Evolutionary conservation across 805 yeast species (phyloP).

Genomic region (Schwanniomyces occidentalis): DNA sequence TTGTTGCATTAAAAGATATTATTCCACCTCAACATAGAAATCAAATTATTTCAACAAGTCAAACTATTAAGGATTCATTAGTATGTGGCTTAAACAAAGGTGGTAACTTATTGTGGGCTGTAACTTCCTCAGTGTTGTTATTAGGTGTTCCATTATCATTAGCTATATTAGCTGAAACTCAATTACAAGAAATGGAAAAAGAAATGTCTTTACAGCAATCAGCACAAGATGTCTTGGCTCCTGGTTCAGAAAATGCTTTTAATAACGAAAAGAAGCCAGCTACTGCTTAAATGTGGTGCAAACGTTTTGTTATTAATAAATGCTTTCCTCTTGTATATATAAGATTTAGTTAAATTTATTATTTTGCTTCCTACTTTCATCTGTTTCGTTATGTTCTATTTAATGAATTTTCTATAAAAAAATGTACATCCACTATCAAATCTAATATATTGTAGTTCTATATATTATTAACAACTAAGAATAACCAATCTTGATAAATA

Average conservation of each 20-base stretch:
- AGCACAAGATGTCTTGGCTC: slow-evolving; percentile 71
- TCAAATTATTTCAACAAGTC: slow-evolving; percentile 36
- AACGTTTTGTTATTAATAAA: slow-evolving; percentile 8
- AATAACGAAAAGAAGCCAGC: slow-evolving; percentile 13
- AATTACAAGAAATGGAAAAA: slow-evolving; percentile 90
- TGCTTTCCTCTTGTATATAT: slow-evolving; percentile 11
- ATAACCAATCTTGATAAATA: too few species aligned
- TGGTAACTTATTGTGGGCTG: slow-evolving; percentile 81
- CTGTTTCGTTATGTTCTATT: slow-evolving; percentile 7
- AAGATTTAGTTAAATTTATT: slow-evolving; percentile 2
- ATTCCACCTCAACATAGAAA: slow-evolving; percentile 84
- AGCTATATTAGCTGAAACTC: slow-evolving; percentile 89
- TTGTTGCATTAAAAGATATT: slow-evolving; percentile 88
- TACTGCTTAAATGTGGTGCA: slow-evolving; percentile 16
- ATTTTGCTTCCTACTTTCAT: slow-evolving; percentile 4
- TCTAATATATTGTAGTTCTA: too few species aligned
- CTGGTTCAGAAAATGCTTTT: slow-evolving; percentile 56
- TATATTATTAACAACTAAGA: too few species aligned
- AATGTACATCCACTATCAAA: too few species aligned
- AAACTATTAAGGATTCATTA: slow-evolving; percentile 26
- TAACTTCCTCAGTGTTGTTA: slow-evolving; percentile 79
- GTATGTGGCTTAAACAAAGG: slow-evolving; percentile 53
- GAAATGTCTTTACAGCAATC: slow-evolving; percentile 81
- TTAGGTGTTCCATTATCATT: slow-evolving; percentile 92
- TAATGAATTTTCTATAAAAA: slow-evolving; percentile 3